Evolutionary conservation across 1,139 yeast genomes (phyloP).

Genomic region (Trichomonascaceae sp.): DNA sequence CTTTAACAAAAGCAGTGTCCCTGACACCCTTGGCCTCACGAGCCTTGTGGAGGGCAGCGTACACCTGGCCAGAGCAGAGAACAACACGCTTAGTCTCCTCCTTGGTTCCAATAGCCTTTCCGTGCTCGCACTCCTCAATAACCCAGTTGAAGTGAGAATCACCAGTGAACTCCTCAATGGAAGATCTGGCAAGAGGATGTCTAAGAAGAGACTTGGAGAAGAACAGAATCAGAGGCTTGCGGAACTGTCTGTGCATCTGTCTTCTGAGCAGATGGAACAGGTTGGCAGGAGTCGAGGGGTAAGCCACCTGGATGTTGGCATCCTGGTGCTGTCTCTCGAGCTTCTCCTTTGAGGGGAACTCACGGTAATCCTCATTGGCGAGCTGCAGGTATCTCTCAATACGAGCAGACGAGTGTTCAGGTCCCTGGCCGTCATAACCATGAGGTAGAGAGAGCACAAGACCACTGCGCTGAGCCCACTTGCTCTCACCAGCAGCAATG

Average conservation of each 20-base stretch:
- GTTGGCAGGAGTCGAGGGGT: slow-evolving; percentile 97
- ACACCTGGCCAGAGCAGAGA: slow-evolving; percentile 86
- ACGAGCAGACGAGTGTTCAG: slow-evolving; percentile 98
- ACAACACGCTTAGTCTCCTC: slow-evolving; percentile 83
- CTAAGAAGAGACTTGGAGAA: slow-evolving; percentile 92
- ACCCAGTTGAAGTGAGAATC: slow-evolving; percentile 93
- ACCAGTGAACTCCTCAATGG: slow-evolving; percentile 71
- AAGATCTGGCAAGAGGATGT: slow-evolving; percentile 94
- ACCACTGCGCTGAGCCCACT: slow-evolving; percentile 99
- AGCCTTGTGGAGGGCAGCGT: slow-evolving; percentile 79
- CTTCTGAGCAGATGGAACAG: slow-evolving; percentile 95
- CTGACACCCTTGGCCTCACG: slow-evolving; percentile 66
- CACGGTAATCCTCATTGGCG: slow-evolving; percentile 91
- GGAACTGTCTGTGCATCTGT: slow-evolving; percentile 98
- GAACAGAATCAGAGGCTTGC: slow-evolving; percentile 84
- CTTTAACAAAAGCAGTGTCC: slow-evolving; percentile 74
- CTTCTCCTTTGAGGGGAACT: slow-evolving; percentile 80
- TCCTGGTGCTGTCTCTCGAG: slow-evolving; percentile 97
- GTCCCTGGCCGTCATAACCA: slow-evolving; percentile 99
- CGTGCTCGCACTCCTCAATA: slow-evolving; percentile 81
- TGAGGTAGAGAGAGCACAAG: slow-evolving; percentile 91
- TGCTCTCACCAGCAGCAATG: slow-evolving; percentile 91
- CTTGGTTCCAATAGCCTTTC: slow-evolving; percentile 59
- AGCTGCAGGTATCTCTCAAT: slow-evolving; percentile 92
- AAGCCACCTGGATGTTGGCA: slow-evolving; percentile 93